Conservation (phyloP, 2,329 filamentous ascomycete genomes). For the Bipolaris gigantea region DNA sequence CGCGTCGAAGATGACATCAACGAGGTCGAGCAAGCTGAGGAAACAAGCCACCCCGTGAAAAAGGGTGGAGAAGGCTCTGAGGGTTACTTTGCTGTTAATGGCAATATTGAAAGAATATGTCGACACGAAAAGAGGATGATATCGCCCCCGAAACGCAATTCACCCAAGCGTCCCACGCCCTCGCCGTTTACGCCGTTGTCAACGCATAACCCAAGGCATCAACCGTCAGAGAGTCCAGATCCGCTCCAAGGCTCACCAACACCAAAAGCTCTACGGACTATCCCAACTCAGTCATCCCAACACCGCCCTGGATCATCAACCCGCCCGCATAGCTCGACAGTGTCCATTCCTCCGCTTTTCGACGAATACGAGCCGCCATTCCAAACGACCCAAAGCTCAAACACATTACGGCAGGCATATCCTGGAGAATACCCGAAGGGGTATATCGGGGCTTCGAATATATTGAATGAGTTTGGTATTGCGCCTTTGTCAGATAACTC, state of each 20-base stretch:
- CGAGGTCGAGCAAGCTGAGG: background rate
- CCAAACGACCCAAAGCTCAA: slow-evolving; percentile 1
- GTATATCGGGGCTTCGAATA: slow-evolving; percentile 7
- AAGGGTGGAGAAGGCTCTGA: background rate
- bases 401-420: background rate
- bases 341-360: slow-evolving; percentile 10
- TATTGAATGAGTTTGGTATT: slow-evolving; percentile 25
- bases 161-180: slow-evolving; percentile 17
- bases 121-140: background rate
- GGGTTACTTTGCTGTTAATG: background rate
- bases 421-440: background rate
- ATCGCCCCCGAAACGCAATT: slow-evolving; percentile 13
- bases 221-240: slow-evolving; percentile 37
- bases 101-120: background rate
- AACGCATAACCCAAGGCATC: background rate
- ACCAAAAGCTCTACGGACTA: slow-evolving; percentile 3
- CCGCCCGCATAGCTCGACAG: slow-evolving; percentile 6
- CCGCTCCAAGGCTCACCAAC: slow-evolving; percentile 27
- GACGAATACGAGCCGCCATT: slow-evolving; percentile 5
- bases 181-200: slow-evolving; percentile 26
- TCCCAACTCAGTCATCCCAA: slow-evolving; percentile 12
- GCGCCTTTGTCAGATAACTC: slow-evolving; percentile 29
- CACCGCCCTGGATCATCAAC: slow-evolving; percentile 10
- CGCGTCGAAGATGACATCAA: slow-evolving; percentile 18
- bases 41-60: background rate